Evolutionary conservation across 164 flowering plant species (phyloP).

Genomic region (Piper longum): DNA sequence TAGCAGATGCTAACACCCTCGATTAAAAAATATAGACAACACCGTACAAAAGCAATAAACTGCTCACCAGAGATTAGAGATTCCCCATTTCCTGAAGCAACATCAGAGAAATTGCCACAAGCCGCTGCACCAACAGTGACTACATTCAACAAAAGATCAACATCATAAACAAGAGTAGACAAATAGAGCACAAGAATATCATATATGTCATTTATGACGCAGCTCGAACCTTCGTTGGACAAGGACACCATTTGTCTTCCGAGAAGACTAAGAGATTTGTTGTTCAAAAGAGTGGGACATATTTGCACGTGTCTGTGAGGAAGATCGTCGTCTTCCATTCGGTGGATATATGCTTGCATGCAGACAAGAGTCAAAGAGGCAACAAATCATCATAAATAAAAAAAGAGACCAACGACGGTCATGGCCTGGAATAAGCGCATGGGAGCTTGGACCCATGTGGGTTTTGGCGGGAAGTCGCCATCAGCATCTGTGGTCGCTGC

Average conservation of each 20-base stretch:
- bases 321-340: not conserved
- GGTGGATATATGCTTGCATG: not conserved
- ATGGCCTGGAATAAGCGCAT: not conserved
- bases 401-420: not conserved
- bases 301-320: not conserved
- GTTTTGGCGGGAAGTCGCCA: not conserved
- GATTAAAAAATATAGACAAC: too few relatives aligned
- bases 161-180: not conserved
- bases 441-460: not conserved
- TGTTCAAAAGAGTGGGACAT: too few relatives aligned
- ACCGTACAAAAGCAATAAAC: not conserved
- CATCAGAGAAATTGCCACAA: not conserved
- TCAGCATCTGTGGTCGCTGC: too few relatives aligned
- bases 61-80: not conserved
- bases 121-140: not conserved
- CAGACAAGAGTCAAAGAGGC: not conserved
- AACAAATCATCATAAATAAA: too few relatives aligned
- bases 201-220: too few relatives aligned
- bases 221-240: too few relatives aligned
- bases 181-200: not conserved
- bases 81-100: not conserved
- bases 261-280: too few relatives aligned
- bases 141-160: too few relatives aligned
- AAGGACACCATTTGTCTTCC: not conserved
- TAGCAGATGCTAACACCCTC: not conserved